Evolutionary conservation across 2,329 filamentous ascomycete genomes (phyloP).

Genomic region (Neofusicoccum ribis): DNA sequence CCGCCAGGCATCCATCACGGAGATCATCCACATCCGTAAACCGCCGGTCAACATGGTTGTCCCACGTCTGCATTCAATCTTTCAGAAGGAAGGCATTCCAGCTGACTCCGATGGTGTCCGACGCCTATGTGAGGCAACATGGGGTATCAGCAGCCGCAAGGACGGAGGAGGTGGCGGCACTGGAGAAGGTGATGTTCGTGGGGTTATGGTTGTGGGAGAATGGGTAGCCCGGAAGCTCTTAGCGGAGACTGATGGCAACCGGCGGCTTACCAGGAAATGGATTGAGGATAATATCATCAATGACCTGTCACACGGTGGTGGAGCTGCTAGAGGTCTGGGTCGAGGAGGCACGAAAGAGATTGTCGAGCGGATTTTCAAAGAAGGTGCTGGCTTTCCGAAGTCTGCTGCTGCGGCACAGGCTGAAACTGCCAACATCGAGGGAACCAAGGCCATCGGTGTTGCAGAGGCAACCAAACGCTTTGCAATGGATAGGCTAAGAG

Average conservation of each 20-base stretch:
- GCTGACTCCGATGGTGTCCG: constrained; percentile 88
- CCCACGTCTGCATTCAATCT: constrained; percentile 75
- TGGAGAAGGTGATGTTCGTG: constrained; percentile 73
- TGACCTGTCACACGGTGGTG: constrained; percentile 69
- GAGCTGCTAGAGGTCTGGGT: constrained; percentile 69
- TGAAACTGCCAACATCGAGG: constrained; percentile 34
- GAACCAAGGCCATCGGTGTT: constrained; percentile 58
- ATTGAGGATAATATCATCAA: constrained; percentile 70
- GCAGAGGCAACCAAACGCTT: constrained; percentile 71
- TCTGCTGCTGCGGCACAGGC: constrained; percentile 44
- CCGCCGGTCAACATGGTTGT: constrained; percentile 85
- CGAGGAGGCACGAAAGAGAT: constrained; percentile 73
- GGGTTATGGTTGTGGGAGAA: constrained; percentile 82
- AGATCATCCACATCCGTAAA: constrained; percentile 89
- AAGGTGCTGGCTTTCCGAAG: constrained; percentile 75
- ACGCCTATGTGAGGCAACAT: constrained; percentile 78
- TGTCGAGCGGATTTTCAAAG: constrained; percentile 74
- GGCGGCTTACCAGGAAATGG: constrained; percentile 70
- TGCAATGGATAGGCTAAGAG: constrained; percentile 68
- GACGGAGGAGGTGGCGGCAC: constrained; percentile 59
- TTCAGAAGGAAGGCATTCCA: constrained; percentile 83
- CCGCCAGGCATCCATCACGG: constrained; percentile 79
- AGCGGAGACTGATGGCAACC: constrained; percentile 40
- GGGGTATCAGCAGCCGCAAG: constrained; percentile 73
- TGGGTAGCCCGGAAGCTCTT: constrained; percentile 77